Base-by-base conservation (phyloP, 805 yeast species). In the Brettanomyces sp. region DNA sequence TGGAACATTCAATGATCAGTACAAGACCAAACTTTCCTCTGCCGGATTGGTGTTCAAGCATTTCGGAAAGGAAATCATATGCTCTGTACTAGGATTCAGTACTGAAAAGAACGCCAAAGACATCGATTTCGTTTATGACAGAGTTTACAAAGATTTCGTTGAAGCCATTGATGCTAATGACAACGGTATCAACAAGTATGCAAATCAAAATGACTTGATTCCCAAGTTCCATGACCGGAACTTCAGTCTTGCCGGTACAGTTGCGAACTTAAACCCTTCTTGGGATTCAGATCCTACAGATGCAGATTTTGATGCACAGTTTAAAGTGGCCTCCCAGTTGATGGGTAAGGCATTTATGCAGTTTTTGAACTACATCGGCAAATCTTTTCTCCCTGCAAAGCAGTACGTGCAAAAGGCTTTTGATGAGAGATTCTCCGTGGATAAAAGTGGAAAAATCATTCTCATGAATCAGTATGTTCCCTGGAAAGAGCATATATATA, bases 141-240 rank as follows among this genome's bases (percentile, higher is more conserved):
- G 85, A 62, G 70, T 91, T n/a, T 93, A 93, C 69, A 75, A 77
- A 47, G 91, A 84, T 51, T 88, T 93, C 57, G 70, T 93, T 48
- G 98, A 93, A 66, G 81, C 96, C 8, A 73, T 93, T 33, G 99
- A 90, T 66, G 99, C 97, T 47, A 87, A 90, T 59, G 99, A 93
- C 64, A 93, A 93, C 59, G 99, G 99, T 58, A 77, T 91, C 51
- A 74, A 75, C 60, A 82, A 85, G 56, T 86, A 79, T 57, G 76
- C 74, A 4, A 70, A 69, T 24, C 59, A 56, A 41, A 76, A 73
- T 42, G 76, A 73, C 25, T 69, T 73, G 33, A 69, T 70, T 51
- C 81, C 86, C 41, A 74, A 70, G 50, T 93, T 87, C 70, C 75
- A 76, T 53, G 89, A 84, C 57, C 75, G 76, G 54, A 79, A 80